Conservation (phyloP, 345 rosid species). For the Pistacia vera region DNA sequence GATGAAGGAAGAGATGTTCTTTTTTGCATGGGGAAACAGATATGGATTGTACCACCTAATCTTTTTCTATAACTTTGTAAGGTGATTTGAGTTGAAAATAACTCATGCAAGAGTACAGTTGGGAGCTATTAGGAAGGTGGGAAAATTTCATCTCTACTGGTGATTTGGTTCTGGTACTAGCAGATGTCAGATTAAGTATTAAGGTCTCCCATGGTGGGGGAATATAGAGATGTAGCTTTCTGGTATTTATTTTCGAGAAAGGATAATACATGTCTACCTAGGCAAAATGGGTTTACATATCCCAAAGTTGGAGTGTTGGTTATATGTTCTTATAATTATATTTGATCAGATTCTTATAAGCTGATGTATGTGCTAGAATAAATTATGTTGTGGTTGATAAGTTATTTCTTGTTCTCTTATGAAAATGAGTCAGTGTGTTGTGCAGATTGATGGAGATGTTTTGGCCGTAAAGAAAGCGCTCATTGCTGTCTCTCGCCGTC, state of each 20-base stretch:
- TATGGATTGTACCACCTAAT: not conserved
- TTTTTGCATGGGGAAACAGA: constrained; percentile 2
- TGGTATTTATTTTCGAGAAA: not conserved
- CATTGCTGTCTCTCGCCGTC: constrained; percentile 64
- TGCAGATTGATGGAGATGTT: constrained; percentile 84
- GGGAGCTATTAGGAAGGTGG: not conserved
- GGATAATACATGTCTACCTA: not conserved
- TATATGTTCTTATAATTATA: not conserved
- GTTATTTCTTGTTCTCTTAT: constrained; percentile 19
- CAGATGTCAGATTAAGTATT: not conserved
- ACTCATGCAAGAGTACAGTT: not conserved
- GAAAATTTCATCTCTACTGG: not conserved
- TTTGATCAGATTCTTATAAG: not conserved
- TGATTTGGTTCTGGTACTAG: not conserved
- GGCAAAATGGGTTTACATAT: not conserved
- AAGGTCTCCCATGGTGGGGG: not conserved
- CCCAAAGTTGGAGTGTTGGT: not conserved
- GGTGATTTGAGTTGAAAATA: not conserved
- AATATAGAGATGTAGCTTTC: not conserved
- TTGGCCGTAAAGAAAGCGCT: constrained; percentile 74
- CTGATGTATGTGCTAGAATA: constrained; percentile 3
- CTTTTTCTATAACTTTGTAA: not conserved
- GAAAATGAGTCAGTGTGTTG: constrained; percentile 18
- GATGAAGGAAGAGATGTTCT: not conserved
- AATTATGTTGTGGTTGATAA: not conserved